Base-by-base conservation (phyloP, 345 rosid species). In the Citrus cavaleriei region DNA sequence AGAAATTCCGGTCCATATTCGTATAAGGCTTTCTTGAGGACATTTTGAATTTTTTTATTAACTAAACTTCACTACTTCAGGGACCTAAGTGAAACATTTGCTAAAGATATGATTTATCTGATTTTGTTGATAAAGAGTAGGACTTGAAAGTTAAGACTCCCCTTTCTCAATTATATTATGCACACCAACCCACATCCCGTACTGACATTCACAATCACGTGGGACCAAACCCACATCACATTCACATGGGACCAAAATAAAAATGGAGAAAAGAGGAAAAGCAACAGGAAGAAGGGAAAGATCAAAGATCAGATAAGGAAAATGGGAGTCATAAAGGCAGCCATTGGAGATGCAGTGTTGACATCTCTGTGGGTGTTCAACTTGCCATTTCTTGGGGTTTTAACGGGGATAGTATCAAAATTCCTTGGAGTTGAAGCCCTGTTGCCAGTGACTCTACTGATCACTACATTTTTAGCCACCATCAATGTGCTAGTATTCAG, bases 311-410 rank as follows among this genome's bases (percentile, higher is more conserved):
- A n/a, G 30, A 38, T 8, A 34, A 24, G 58, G 58, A 21, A 69
- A 30, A 83, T 83, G 85, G 84, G 86, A 12, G 76, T 83, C 32
- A 67, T 89, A 19, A 85, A 79, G 77, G 64, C 84, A 38, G 88
- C 91, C 37, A 65, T 84, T 1, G 90, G 86, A 32, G 91, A 89
- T 78, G 86, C 83, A 40, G 55, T 84, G 46, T 14, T 89, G 34
- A 87, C 90, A 22, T 84, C 85, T 59, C 79, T 89, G 81, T 89
- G 87, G 87, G 86, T 85, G 3, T 86, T 87, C 14, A 75, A 62
- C 28, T 60, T 82, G 21, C 85, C 90, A 10, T 13, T 84, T 54
- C 16, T 85, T 8, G 84, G 78, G 22, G 30, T 89, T n/a, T 64
- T 67, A 28, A 78, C 91, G 2, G 62, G 35, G 68, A 60, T 80